A percentile compares a stretch with the other conserved stretches of the same genome.
phyloP scores from a whole-genome alignment of 768 basidiomycete species.

The Russula virescens region DNA sequence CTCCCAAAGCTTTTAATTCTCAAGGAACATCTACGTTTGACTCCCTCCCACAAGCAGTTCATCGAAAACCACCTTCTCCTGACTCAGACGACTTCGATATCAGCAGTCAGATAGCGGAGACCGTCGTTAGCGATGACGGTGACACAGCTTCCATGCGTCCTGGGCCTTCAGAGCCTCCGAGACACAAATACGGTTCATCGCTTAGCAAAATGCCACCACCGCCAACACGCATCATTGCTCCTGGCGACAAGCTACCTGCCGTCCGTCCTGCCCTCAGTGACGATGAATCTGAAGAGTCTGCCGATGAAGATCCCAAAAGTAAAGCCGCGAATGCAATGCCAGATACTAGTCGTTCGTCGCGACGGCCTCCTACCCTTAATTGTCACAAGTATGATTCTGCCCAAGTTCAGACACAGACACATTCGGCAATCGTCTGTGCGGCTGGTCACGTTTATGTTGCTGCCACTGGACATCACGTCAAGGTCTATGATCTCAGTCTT shows the following conservation, averaged over 20 bases:
- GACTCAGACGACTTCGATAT: constrained; percentile 3
- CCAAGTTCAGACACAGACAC: constrained; percentile 49
- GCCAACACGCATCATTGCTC: constrained; percentile 65
- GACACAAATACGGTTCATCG: constrained; percentile 2
- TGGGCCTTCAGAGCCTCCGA: background rate
- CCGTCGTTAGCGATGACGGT: background rate
- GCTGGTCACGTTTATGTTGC: constrained; percentile 56
- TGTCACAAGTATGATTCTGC: constrained; percentile 37
- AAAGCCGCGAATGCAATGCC: constrained; percentile 50
- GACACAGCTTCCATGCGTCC: background rate
- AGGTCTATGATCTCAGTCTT: constrained; percentile 52
- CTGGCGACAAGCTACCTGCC: constrained; percentile 65
- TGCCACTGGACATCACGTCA: constrained; percentile 53
- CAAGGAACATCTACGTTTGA: background rate
- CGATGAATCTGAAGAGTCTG: constrained; percentile 36
- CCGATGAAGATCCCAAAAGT: constrained; percentile 44
- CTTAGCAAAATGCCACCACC: constrained; percentile 52
- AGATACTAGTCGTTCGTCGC: constrained; percentile 63
- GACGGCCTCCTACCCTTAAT: constrained; percentile 39
- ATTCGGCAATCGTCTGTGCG: constrained; percentile 48
- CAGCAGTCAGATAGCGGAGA: background rate
- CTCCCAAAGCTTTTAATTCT: background rate
- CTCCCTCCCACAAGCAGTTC: background rate
- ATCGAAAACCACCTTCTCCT: background rate
- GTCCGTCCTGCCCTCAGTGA: constrained; percentile 44